phyloP scores from a whole-genome alignment of 352 stramenopile genomes.

The Pythium volutum region DNA sequence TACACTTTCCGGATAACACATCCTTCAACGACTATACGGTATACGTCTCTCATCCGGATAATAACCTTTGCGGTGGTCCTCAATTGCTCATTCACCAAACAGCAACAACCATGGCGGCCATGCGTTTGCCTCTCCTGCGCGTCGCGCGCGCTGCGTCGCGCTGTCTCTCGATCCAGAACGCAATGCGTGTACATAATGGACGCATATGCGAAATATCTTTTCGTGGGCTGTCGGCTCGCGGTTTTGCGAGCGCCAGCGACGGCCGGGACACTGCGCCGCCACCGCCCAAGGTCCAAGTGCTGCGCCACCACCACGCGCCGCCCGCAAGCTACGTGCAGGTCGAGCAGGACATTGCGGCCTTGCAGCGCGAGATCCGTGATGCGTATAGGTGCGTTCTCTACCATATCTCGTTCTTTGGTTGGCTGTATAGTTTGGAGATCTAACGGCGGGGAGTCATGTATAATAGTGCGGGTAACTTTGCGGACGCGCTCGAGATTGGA shows the following conservation, averaged over 20 bases:
- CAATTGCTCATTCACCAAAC: background rate
- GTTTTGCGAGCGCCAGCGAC: slow-evolving; percentile 16
- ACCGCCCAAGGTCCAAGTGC: slow-evolving; percentile 43
- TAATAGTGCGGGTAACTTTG: slow-evolving; percentile 57
- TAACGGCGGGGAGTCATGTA: background rate
- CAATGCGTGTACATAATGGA: background rate
- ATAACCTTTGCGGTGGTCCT: slow-evolving; percentile 2
- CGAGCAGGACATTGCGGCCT: slow-evolving; percentile 74
- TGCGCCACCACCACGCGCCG: slow-evolving; percentile 64
- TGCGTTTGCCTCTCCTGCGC: background rate
- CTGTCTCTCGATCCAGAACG: background rate
- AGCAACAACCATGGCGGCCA: background rate
- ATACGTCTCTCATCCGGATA: slow-evolving; percentile 3
- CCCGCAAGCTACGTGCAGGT: slow-evolving; percentile 55
- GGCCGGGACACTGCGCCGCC: slow-evolving; percentile 16
- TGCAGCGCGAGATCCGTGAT: slow-evolving; percentile 82
- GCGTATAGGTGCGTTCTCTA: slow-evolving; percentile 60
- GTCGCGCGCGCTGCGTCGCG: slow-evolving; percentile 6
- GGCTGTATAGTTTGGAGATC: no score
- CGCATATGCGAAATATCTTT: background rate
- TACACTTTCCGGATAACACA: slow-evolving; percentile 1
- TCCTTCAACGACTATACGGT: background rate
- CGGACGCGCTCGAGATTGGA: slow-evolving; percentile 58
- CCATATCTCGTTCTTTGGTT: background rate
- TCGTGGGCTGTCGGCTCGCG: background rate